Base-by-base conservation (phyloP, 768 basidiomycete genomes). In the Pleurotus djamor region DNA sequence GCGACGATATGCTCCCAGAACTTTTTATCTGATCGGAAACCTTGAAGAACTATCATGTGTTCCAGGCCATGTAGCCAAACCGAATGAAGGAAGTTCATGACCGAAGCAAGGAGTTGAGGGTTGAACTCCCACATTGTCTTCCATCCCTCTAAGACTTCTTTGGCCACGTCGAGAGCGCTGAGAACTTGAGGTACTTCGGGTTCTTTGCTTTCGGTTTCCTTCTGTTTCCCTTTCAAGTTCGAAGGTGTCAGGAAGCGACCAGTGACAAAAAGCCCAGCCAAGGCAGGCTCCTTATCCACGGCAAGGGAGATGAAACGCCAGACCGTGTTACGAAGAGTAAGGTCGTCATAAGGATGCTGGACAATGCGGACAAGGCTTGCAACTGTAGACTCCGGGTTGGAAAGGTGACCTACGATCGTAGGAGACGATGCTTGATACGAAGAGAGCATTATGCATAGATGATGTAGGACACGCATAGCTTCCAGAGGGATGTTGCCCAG, bases 281-380 rank as follows among this genome's bases (percentile, higher is more conserved):
- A 77, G 0, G 95, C 93, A 0, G 96, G 94, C 68, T 95, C 94
- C 61, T 88, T 89, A 65, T 92, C 87, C 12, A 96, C 85, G 1
- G 91, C 88, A 14, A 92, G 78, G 0, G 90, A 75, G 41, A 96
- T 86, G 63, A 96, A 89, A 61, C 82, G 83, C 95, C 96, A 98
- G 4, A 92, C 84, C 0, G 89, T 83, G 52, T 82, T 87, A 16
- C 90, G 86, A 35, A 92, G 79, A 6, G 79, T 67, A 16, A 87
- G 76, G 45, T 94, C 92, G 34, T 93, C 89, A 63, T 90, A 92
- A 0, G 92, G 91, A 66, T 93, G 88, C 58, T 86, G 83, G 5
- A 90, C 76, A 37, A 93, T 88, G 17, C 84, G 81, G 2, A 94
- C 86, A 16, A 94, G 74, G 0, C 83, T 77, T 2, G 83, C 70